Evolutionary conservation across 805 yeast genomes (phyloP).

Genomic region (Saccharomycopsis guyanensis): DNA sequence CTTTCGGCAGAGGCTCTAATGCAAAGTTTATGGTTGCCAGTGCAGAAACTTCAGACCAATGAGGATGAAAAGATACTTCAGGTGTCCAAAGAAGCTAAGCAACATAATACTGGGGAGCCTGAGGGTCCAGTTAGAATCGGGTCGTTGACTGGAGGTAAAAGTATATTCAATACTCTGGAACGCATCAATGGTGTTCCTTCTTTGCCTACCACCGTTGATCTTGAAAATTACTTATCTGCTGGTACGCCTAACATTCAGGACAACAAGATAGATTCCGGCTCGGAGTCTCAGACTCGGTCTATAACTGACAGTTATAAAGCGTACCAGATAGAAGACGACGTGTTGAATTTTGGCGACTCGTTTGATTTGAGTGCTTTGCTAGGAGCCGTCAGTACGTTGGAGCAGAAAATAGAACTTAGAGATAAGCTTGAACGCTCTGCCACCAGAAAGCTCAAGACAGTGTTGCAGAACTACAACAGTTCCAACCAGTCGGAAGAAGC

Average conservation of each 20-base stretch:
- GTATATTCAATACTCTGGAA: too few relatives aligned
- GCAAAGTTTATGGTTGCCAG: not conserved
- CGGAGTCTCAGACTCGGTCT: too few relatives aligned
- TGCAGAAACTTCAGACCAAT: not conserved
- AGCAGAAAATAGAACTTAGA: not conserved
- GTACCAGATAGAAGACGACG: conserved; percentile 15
- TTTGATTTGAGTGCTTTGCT: conserved; percentile 3
- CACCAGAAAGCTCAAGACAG: conserved; percentile 1
- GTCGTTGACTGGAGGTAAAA: not conserved
- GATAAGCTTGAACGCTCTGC: conserved; percentile 10
- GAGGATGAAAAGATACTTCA: not conserved
- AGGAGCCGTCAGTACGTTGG: not conserved
- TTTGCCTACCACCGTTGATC: too few relatives aligned
- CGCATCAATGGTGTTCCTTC: too few relatives aligned
- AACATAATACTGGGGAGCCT: too few relatives aligned
- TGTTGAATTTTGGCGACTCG: conserved; percentile 17
- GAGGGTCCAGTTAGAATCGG: not conserved
- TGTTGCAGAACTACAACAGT: not conserved
- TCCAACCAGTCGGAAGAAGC: conserved; percentile 2
- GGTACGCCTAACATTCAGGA: too few relatives aligned
- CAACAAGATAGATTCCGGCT: too few relatives aligned
- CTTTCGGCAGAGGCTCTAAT: too few relatives aligned
- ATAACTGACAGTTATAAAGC: too few relatives aligned
- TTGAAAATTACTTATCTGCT: too few relatives aligned
- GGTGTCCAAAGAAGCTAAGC: too few relatives aligned